Conservation (phyloP, 768 basidiomycete genomes). For the Peribolospora baueri region DNA sequence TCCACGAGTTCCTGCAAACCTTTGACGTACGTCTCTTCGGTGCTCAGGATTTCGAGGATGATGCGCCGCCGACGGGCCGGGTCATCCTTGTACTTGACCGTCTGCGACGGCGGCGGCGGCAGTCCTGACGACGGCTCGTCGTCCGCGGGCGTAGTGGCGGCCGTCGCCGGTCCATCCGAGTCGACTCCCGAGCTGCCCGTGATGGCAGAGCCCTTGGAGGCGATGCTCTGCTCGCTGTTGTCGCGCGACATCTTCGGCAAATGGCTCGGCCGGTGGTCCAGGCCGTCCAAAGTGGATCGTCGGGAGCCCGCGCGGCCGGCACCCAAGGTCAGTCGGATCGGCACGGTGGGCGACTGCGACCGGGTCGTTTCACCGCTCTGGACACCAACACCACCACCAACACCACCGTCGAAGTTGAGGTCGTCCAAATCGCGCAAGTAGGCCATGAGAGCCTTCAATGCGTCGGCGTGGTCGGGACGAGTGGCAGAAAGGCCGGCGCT, state of each 20-base stretch:
- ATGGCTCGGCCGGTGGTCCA: no score
- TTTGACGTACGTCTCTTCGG: conserved; percentile 82
- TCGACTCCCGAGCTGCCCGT: not conserved
- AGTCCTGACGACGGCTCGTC: not conserved
- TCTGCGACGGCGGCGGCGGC: not conserved
- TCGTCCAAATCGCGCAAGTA: conserved; percentile 93
- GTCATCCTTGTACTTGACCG: conserved; percentile 73
- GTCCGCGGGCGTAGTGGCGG: not conserved
- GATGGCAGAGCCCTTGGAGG: no score
- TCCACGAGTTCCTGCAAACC: conserved; percentile 82
- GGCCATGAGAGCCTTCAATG: conserved; percentile 75
- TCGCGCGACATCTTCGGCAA: no score
- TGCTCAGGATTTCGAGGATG: conserved; percentile 78
- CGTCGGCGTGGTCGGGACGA: conserved; percentile 18
- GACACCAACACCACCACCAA: no score
- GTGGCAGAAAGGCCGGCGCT: not conserved
- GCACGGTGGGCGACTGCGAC: no score
- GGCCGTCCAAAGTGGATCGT: no score
- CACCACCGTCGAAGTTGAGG: conserved; percentile 22
- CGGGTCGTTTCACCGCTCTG: no score
- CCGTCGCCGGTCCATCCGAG: not conserved
- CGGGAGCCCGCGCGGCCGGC: no score
- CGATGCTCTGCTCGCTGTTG: no score
- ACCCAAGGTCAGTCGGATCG: no score
- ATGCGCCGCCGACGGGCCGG: conserved; percentile 58